A percentile compares a stretch with the other conserved stretches of the same genome.
Evolutionary conservation across 2,329 filamentous ascomycete species (phyloP).

Genomic region (Magnaporthiopsis rhizophila): DNA sequence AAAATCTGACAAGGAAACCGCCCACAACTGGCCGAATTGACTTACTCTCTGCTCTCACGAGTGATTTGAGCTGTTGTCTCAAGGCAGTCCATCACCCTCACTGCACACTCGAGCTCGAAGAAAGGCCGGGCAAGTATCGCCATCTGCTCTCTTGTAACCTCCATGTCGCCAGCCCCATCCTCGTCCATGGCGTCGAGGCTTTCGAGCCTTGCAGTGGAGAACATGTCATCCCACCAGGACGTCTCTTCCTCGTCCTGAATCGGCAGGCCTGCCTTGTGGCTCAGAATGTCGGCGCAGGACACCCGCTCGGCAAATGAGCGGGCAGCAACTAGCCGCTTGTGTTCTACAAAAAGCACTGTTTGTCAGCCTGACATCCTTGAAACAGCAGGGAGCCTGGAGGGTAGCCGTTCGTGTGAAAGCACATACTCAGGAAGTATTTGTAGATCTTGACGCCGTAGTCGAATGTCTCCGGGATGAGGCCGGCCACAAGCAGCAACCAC

Average conservation of each 20-base stretch:
- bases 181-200: constrained; percentile 23
- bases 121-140: constrained; percentile 51
- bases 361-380: constrained; percentile 12
- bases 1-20: neutral
- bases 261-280: constrained; percentile 27
- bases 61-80: constrained; percentile 56
- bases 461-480: constrained; percentile 24
- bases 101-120: constrained; percentile 61
- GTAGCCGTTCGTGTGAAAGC: neutral
- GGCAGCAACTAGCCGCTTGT: constrained; percentile 45
- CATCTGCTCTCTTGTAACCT: constrained; percentile 33
- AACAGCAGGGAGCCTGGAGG: constrained; percentile 6
- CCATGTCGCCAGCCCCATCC: constrained; percentile 21
- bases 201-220: constrained; percentile 29
- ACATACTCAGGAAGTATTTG: constrained; percentile 75
- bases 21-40: constrained; percentile 9
- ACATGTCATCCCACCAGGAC: constrained; percentile 25
- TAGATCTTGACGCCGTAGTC: constrained; percentile 60
- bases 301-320: constrained; percentile 45
- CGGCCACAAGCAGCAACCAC: constrained; percentile 73
- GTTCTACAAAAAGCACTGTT: constrained; percentile 26
- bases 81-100: constrained; percentile 57
- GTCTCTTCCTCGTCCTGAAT: constrained; percentile 26
- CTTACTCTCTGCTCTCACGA: constrained; percentile 44
- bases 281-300: constrained; percentile 39